Evolutionary conservation across 108 stramenopile species (phyloP), one percentile per base, ranked within the genome.

Genomic region (Cyclotella atomus): DNA sequence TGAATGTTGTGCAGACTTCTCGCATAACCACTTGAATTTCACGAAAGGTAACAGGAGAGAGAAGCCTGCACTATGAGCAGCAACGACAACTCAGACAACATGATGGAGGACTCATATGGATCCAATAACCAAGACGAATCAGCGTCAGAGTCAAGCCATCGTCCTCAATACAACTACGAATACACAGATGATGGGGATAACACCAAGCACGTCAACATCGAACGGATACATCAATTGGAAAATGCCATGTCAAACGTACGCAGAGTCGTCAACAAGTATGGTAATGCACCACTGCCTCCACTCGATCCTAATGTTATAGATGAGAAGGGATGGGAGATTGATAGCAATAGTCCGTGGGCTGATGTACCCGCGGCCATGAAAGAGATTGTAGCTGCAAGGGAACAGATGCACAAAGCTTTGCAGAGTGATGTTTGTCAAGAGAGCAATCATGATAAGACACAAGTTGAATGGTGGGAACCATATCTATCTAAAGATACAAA

Each of bases 351-450:
- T 47, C 53, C 75, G n/a, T 76, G 75, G 75, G 17, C 35, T 5
- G 53, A 76, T 56, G 43, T 33, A 0, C 32, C 62, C 3, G 10
- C 1, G 36, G 79, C 79, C 9, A 49, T 80, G 15, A 38, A 69
- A 17, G 79, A 73, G 46, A 80, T 80, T 64, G 61, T 65, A 0
- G 2, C 45, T 9, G 79, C 72, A 19, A 50, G 68, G 38, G 46
- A 45, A 25, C 24, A 32, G 14, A 30, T 73, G 53, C 33, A 52
- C 5, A 1, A n/a, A n/a, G 79, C 68, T 15, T 80, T 71, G 72
- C 41, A 59, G 5, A 19, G 28, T 1, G 21, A 62, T 41, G 16
- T 23, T 7, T 12, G n/a, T 41, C 35, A 9, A 34, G 23, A 15
- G 16, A 19, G 6, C 14, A 16, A 1, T 38, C 52, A 5, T 41